phyloP scores from a whole-genome alignment of 352 stramenopile species.

The Pythium utonaiense region DNA sequence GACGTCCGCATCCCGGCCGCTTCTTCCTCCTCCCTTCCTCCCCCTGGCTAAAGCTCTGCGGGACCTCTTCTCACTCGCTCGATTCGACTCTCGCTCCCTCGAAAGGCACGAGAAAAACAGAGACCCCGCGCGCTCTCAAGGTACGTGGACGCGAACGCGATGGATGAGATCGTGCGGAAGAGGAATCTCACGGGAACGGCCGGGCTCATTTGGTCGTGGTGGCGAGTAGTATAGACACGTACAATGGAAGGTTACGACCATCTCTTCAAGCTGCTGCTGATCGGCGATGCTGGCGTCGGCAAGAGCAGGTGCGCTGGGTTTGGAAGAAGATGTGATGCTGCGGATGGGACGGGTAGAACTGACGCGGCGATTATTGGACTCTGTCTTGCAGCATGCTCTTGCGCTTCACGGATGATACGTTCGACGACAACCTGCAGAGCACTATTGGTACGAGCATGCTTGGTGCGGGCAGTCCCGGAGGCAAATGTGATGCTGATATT shows the following conservation, averaged over 20 bases:
- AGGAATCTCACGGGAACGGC: neutral
- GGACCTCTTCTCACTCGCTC: neutral
- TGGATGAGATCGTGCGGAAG: neutral
- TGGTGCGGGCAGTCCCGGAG: no score
- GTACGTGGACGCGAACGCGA: neutral
- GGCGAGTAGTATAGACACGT: neutral
- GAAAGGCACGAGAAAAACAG: neutral
- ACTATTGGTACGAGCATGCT: conserved; percentile 95
- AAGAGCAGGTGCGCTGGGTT: conserved; percentile 88
- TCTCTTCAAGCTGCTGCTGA: conserved; percentile 98
- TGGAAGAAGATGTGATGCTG: neutral
- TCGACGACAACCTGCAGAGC: conserved; percentile 97
- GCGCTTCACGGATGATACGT: conserved; percentile 97
- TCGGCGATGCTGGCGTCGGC: conserved; percentile 97
- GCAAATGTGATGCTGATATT: neutral
- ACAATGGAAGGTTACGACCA: conserved; percentile 93
- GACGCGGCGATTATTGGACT: neutral
- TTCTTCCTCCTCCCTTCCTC: neutral
- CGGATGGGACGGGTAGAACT: neutral
- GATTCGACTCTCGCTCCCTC: neutral
- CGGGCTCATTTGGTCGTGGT: neutral
- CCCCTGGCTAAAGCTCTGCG: neutral
- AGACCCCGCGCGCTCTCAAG: neutral
- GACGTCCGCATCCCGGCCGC: neutral
- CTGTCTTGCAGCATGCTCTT: conserved; percentile 89